Conservation (phyloP, 148 eudicot genomes). For the Drosera capensis region DNA sequence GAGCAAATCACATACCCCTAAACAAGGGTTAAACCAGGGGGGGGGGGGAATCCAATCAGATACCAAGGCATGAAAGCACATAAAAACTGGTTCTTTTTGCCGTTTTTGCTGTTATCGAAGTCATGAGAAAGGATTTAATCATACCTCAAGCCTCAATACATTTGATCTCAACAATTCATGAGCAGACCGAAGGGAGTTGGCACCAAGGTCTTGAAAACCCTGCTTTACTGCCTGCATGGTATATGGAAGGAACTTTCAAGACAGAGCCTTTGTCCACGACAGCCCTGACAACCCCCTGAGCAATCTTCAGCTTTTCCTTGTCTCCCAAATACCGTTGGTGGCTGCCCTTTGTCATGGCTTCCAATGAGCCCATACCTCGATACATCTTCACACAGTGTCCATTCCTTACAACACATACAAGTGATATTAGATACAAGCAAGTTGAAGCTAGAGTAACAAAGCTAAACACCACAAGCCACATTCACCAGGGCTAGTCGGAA, state of each 20-base stretch:
- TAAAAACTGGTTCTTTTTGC: too few species aligned
- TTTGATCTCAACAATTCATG: slow-evolving; percentile 55
- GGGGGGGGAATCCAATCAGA: too few species aligned
- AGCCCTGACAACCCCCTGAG: slow-evolving; percentile 89
- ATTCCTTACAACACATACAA: slow-evolving; percentile 21
- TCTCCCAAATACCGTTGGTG: slow-evolving; percentile 87
- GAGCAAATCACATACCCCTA: too few species aligned
- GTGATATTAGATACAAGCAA: not conserved
- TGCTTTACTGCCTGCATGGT: slow-evolving; percentile 87
- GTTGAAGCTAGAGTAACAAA: not conserved
- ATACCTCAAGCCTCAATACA: slow-evolving; percentile 77
- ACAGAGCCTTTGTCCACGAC: slow-evolving; percentile 87
- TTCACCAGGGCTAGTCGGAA: not conserved
- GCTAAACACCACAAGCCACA: not conserved
- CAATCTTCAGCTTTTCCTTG: slow-evolving; percentile 70
- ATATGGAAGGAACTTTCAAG: slow-evolving; percentile 61
- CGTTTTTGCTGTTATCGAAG: too few species aligned
- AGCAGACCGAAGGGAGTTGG: slow-evolving; percentile 56
- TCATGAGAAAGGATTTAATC: not conserved
- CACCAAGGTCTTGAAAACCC: slow-evolving; percentile 92
- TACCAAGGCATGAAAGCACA: not conserved
- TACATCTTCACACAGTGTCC: slow-evolving; percentile 73
- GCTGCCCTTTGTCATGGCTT: slow-evolving; percentile 92
- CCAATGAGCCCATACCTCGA: slow-evolving; percentile 92
- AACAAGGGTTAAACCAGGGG: too few species aligned